Evolutionary conservation across 148 eudicot genomes (phyloP).

Genomic region (Agrostemma githago): DNA sequence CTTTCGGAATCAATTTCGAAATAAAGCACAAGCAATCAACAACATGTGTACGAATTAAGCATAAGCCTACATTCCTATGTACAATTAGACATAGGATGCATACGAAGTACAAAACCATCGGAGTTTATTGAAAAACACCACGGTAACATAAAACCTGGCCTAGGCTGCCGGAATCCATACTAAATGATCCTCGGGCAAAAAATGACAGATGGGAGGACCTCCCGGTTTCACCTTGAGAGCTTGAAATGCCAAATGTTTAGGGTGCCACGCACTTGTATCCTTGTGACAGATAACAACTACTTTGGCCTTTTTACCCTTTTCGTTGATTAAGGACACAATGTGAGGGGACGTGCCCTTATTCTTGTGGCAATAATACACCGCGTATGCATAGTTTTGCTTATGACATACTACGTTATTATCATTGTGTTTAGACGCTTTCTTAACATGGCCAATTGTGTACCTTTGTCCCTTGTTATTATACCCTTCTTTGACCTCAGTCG

Average conservation of each 20-base stretch:
- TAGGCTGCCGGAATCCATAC: constrained; percentile 16
- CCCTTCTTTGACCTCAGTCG: constrained; percentile 10
- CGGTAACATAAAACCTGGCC: too few species aligned
- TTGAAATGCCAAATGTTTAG: constrained; percentile 56
- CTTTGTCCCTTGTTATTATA: background rate
- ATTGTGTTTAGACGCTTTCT: constrained; percentile 6
- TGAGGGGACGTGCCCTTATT: constrained; percentile 36
- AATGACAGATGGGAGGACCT: constrained; percentile 55
- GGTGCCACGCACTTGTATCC: constrained; percentile 65
- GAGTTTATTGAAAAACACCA: background rate
- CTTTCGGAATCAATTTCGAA: too few species aligned
- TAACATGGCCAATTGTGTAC: constrained; percentile 14
- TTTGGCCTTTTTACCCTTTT: constrained; percentile 34
- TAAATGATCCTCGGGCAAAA: constrained; percentile 52
- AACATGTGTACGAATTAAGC: too few species aligned
- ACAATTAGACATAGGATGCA: background rate
- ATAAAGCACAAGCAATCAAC: background rate
- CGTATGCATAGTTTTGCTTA: constrained; percentile 48
- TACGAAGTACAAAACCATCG: background rate
- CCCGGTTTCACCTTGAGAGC: constrained; percentile 62
- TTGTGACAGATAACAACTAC: constrained; percentile 56
- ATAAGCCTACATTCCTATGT: background rate
- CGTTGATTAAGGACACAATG: constrained; percentile 31
- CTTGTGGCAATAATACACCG: constrained; percentile 65
- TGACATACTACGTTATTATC: constrained; percentile 41